Percentiles rank a stretch among this genome's conserved stretches.
Evolutionary conservation across 148 eudicot species (phyloP).

Genomic region (Nyssa sinensis): DNA sequence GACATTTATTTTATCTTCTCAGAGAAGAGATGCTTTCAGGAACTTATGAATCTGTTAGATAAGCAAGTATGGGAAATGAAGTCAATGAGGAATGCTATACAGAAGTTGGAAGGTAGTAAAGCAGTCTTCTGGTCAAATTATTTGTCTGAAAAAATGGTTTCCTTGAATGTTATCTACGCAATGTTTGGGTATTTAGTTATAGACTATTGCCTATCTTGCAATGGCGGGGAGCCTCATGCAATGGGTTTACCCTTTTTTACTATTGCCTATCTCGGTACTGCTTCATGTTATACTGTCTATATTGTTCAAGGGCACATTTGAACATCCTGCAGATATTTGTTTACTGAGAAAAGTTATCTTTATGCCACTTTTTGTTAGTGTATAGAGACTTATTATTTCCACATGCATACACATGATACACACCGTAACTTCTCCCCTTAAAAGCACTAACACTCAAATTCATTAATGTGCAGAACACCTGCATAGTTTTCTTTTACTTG

Average conservation of each 20-base stretch:
- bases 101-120: conserved; percentile 65
- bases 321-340: not conserved
- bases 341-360: not conserved
- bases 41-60: conserved; percentile 63
- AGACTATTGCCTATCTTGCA: no score
- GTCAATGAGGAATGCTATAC: conserved; percentile 61
- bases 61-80: conserved; percentile 80
- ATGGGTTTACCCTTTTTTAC: no score
- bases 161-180: no score
- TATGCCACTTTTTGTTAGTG: no score
- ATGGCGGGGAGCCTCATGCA: no score
- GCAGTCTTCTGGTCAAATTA: conserved; percentile 4
- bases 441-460: not conserved
- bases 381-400: no score
- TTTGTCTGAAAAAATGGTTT: conserved; percentile 4
- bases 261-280: not conserved
- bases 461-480: no score
- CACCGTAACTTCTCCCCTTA: not conserved
- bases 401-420: not conserved
- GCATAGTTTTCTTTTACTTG: not conserved
- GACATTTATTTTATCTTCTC: conserved; percentile 2
- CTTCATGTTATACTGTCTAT: not conserved
- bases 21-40: conserved; percentile 47
- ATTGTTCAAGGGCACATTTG: not conserved
- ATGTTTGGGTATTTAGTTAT: no score